These are phyloP conservation scores for Paramecium tetraurelia DNA, from an alignment of 73 alveolate species.

Conservation along the genomic window DNA sequence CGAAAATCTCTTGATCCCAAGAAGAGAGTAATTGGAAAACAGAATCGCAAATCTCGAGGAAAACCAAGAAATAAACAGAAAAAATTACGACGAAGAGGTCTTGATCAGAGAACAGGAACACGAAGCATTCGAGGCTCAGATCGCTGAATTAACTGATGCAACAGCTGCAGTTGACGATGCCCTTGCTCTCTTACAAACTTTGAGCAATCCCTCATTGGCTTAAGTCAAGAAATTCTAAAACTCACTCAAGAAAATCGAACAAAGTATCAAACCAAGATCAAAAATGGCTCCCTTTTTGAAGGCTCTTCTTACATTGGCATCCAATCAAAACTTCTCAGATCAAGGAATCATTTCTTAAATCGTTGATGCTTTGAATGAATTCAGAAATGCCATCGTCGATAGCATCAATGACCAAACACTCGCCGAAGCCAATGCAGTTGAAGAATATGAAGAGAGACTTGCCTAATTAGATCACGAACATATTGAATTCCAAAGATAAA, in stretches of 20 bases:
- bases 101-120: background rate
- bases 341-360: background rate
- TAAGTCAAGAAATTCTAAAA: constrained; percentile 45
- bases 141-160: constrained; percentile 31
- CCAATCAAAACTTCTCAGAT: constrained; percentile 35
- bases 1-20: background rate
- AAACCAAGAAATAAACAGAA: background rate
- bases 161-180: constrained; percentile 47
- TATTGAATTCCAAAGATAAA: constrained; percentile 38
- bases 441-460: constrained; percentile 31
- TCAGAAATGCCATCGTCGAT: constrained; percentile 40
- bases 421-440: background rate
- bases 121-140: constrained; percentile 9
- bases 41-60: background rate
- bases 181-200: background rate
- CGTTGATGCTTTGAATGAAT: constrained; percentile 27
- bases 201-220: constrained; percentile 1
- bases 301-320: constrained; percentile 19
- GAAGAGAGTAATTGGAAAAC: background rate
- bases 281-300: constrained; percentile 32
- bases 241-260: background rate
- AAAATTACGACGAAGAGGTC: background rate
- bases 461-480: background rate
- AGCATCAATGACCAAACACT: background rate
- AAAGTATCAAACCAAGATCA: constrained; percentile 34